These are phyloP conservation scores for Rhododendron simsii DNA, from an alignment of 148 eudicot genomes.

Conservation along the genomic window DNA sequence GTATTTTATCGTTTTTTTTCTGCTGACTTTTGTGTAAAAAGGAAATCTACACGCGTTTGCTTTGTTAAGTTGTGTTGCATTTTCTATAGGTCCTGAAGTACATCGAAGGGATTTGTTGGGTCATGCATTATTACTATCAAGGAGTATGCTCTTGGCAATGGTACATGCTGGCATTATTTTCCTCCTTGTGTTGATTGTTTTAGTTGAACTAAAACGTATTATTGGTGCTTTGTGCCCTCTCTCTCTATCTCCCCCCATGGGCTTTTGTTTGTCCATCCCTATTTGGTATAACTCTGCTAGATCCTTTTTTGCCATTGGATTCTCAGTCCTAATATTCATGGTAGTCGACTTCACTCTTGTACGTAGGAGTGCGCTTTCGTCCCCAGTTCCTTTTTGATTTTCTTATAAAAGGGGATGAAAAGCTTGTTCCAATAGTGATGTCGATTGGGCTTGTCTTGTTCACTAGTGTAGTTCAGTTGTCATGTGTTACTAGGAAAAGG, in stretches of 20 bases:
- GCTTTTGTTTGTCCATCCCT: too few relatives aligned
- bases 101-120: constrained; percentile 43
- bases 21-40: not conserved
- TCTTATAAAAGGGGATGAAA: not conserved
- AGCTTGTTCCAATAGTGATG: not conserved
- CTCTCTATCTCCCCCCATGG: too few relatives aligned
- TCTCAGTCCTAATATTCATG: too few relatives aligned
- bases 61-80: not conserved
- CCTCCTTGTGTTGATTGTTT: not conserved
- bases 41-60: not conserved
- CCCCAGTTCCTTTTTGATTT: not conserved
- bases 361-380: too few relatives aligned
- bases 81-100: constrained; percentile 31
- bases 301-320: too few relatives aligned
- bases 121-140: constrained; percentile 43
- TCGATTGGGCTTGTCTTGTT: not conserved
- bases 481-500: not conserved
- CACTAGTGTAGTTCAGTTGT: not conserved
- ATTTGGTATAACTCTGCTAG: too few relatives aligned
- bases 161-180: constrained; percentile 8
- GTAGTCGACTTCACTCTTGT: too few relatives aligned
- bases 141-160: constrained; percentile 52
- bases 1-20: not conserved
- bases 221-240: not conserved
- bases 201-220: not conserved